Evolutionary conservation across 1,284 basidiomycete species (phyloP).

Genomic region (Coniophora puteana): DNA sequence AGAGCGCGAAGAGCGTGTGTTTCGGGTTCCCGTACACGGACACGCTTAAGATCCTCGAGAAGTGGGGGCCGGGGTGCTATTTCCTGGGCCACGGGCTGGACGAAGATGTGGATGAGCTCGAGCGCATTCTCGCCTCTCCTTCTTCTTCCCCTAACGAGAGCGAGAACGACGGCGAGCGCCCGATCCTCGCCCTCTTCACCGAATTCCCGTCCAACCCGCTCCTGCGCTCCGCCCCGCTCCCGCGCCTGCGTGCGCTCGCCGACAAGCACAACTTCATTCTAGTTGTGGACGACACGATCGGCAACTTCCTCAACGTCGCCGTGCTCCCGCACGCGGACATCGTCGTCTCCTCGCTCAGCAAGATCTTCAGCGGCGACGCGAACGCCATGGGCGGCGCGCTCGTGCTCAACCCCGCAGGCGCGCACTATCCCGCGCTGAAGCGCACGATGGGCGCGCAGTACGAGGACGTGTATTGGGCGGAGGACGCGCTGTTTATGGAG

Average conservation of each 20-base stretch:
- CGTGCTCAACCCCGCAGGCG: conserved; percentile 79
- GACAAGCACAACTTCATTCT: conserved; percentile 89
- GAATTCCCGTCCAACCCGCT: conserved; percentile 97
- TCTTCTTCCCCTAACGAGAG: conserved; percentile 23
- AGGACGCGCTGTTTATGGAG: conserved; percentile 97
- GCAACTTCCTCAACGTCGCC: conserved; percentile 95
- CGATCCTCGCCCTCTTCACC: conserved; percentile 68
- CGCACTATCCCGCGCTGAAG: conserved; percentile 68
- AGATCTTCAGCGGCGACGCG: conserved; percentile 92
- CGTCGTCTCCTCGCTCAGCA: conserved; percentile 91
- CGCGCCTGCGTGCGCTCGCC: conserved; percentile 77
- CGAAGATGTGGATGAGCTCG: conserved; percentile 73
- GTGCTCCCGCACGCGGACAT: conserved; percentile 89
- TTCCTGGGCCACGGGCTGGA: conserved; percentile 86
- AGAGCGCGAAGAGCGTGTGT: conserved; percentile 90
- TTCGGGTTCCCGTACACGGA: conserved; percentile 99
- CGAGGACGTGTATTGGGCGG: conserved; percentile 87
- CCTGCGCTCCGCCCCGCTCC: conserved; percentile 79
- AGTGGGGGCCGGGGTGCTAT: conserved; percentile 95
- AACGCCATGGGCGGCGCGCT: conserved; percentile 98
- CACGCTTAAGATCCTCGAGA: conserved; percentile 94
- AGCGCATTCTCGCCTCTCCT: conserved; percentile 56
- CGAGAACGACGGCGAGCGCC: conserved; percentile 38
- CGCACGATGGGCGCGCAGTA: conserved; percentile 56
- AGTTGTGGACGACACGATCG: conserved; percentile 94